Conservation (phyloP, 1,284 basidiomycete species). For the Trichosporon sp. region DNA sequence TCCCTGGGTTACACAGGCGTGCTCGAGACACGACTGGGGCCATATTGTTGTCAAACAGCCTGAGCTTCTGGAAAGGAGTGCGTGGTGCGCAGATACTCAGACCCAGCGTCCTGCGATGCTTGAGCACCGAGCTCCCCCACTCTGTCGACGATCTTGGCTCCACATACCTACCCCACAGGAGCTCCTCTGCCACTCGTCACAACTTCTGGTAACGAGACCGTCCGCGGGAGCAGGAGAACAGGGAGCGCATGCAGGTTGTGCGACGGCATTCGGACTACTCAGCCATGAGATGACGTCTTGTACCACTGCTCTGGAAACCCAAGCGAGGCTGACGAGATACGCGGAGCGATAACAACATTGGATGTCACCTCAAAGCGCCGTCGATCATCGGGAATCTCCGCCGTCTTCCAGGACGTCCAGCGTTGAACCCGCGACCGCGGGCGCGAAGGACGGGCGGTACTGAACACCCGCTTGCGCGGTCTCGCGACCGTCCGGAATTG, state of each 20-base stretch:
- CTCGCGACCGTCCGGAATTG: background rate
- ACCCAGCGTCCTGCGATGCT: background rate
- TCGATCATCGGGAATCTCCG: slow-evolving; percentile 9
- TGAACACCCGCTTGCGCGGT: background rate
- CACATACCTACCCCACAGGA: background rate
- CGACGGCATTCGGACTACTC: background rate
- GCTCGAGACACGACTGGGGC: background rate
- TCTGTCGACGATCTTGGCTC: background rate
- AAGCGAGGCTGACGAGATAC: slow-evolving; percentile 8
- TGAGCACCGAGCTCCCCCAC: slow-evolving; percentile 2
- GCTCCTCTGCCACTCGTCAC: no score
- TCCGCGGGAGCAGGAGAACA: no score
- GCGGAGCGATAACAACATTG: background rate
- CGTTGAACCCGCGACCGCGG: background rate
- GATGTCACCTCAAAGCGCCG: background rate
- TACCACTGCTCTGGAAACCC: background rate
- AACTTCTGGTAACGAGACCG: no score
- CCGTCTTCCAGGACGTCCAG: background rate
- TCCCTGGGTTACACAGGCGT: background rate
- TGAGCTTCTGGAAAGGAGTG: background rate
- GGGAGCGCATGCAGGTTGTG: background rate
- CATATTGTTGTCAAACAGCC: background rate
- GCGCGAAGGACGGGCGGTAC: background rate
- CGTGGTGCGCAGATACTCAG: background rate
- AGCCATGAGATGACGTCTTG: background rate